Evolutionary conservation across 352 stramenopile species (phyloP).

Genomic region (Paralagenidium karlingii): DNA sequence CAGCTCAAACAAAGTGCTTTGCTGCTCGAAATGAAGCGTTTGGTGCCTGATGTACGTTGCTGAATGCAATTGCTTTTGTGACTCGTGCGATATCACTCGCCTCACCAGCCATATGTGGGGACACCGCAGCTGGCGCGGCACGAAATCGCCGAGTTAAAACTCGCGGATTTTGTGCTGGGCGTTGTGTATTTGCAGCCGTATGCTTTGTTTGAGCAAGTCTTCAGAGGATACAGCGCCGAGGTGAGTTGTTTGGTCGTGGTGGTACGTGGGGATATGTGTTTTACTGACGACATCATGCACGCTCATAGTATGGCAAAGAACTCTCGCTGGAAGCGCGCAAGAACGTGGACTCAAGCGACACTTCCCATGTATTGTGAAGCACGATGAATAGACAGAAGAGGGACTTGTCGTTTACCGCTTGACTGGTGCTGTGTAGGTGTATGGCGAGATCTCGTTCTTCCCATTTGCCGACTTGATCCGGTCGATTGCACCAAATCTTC

Average conservation of each 20-base stretch:
- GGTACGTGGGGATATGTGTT: slow-evolving; percentile 1
- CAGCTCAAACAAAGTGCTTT: slow-evolving; percentile 33
- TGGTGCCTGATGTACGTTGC: slow-evolving; percentile 45
- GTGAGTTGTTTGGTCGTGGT: slow-evolving; percentile 6
- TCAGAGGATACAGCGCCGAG: slow-evolving; percentile 47
- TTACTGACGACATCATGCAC: neutral
- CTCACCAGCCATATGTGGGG: no score
- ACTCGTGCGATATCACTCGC: no score
- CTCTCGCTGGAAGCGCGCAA: slow-evolving; percentile 68
- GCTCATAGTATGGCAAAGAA: slow-evolving; percentile 77
- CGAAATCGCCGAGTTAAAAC: slow-evolving; percentile 63
- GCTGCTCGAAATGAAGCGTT: slow-evolving; percentile 43
- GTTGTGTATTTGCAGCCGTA: slow-evolving; percentile 74
- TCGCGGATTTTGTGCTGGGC: slow-evolving; percentile 67
- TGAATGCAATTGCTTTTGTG: no score
- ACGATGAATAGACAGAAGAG: neutral
- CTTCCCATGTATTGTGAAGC: slow-evolving; percentile 33
- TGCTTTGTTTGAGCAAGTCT: slow-evolving; percentile 38
- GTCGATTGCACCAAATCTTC: slow-evolving; percentile 23
- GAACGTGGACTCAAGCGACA: slow-evolving; percentile 65
- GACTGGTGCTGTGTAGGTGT: slow-evolving; percentile 27
- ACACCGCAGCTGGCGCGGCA: no score
- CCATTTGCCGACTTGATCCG: slow-evolving; percentile 65
- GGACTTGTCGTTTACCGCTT: neutral
- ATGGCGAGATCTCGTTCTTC: slow-evolving; percentile 79